Evolutionary conservation across 129 eudicot species (phyloP).

Genomic region (Pseudognaphalium luteoalbum): DNA sequence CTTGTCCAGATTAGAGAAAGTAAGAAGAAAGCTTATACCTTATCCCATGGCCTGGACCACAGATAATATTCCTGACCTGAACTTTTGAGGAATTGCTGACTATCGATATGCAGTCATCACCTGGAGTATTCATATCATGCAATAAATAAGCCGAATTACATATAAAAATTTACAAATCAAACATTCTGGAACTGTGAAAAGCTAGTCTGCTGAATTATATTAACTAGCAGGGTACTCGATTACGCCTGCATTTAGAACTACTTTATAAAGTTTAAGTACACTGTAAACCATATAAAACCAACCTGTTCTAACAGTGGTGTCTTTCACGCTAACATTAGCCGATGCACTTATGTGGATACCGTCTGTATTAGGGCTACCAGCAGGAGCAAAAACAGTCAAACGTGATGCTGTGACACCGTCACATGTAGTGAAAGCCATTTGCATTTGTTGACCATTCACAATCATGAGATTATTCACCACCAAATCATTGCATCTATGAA

Average conservation of each 20-base stretch:
- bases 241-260: too few species aligned
- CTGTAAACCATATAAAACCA: background rate
- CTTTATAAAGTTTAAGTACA: too few species aligned
- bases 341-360: slow-evolving; percentile 84
- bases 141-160: slow-evolving; percentile 1
- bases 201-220: background rate
- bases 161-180: slow-evolving; percentile 9
- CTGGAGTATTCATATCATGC: slow-evolving; percentile 31
- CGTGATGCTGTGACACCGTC: slow-evolving; percentile 44
- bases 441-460: slow-evolving; percentile 79
- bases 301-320: slow-evolving; percentile 65
- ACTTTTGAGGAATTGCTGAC: slow-evolving; percentile 72
- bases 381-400: slow-evolving; percentile 59
- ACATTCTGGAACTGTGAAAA: background rate
- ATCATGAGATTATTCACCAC: slow-evolving; percentile 51
- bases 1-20: background rate
- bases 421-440: slow-evolving; percentile 65
- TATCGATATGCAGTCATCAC: slow-evolving; percentile 89
- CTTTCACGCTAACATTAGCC: slow-evolving; percentile 50
- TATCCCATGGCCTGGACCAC: slow-evolving; percentile 95
- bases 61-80: slow-evolving; percentile 46
- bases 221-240: too few species aligned
- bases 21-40: slow-evolving; percentile 43
- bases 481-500: slow-evolving; percentile 73
- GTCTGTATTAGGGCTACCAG: slow-evolving; percentile 75